Percentiles rank a stretch among this genome's conserved stretches.
Evolutionary conservation across 352 stramenopile species (phyloP).

Genomic region (Phytophthora ohioensis): DNA sequence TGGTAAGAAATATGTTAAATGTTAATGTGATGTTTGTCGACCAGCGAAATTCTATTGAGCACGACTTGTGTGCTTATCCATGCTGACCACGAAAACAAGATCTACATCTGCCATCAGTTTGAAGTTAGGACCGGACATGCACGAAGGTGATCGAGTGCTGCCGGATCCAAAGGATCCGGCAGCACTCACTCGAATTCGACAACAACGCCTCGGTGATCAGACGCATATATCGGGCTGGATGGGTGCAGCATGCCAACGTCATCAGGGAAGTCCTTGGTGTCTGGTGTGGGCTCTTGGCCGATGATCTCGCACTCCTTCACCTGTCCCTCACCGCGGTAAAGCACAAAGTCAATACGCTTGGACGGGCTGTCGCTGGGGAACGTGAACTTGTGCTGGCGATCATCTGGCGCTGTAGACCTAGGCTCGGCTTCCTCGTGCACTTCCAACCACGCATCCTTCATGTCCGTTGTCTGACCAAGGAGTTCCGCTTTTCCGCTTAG

Average conservation of each 20-base stretch:
- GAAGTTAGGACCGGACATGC: background rate
- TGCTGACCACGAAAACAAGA: background rate
- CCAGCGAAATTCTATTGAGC: constrained; percentile 7
- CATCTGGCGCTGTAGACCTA: constrained; percentile 50
- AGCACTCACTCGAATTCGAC: constrained; percentile 59
- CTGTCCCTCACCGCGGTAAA: constrained; percentile 71
- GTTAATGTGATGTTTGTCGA: background rate
- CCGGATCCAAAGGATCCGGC: background rate
- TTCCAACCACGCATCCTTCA: constrained; percentile 83
- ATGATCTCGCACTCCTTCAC: constrained; percentile 81
- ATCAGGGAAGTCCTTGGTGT: constrained; percentile 61
- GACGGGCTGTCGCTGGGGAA: constrained; percentile 86
- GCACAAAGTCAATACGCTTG: constrained; percentile 90
- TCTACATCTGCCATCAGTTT: constrained; percentile 4
- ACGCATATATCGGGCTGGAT: constrained; percentile 85
- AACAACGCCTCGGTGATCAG: constrained; percentile 86
- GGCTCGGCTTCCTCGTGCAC: constrained; percentile 67
- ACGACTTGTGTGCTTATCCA: background rate
- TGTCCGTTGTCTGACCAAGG: constrained; percentile 63
- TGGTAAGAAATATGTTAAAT: constrained; percentile 9
- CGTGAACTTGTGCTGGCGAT: constrained; percentile 74
- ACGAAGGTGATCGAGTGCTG: background rate
- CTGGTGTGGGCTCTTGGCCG: constrained; percentile 72
- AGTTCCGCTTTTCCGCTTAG: constrained; percentile 69
- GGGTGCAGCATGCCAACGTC: constrained; percentile 83